Evolutionary conservation across 345 rosid genomes (phyloP).

Genomic region (Cardiospermum halicacabum): DNA sequence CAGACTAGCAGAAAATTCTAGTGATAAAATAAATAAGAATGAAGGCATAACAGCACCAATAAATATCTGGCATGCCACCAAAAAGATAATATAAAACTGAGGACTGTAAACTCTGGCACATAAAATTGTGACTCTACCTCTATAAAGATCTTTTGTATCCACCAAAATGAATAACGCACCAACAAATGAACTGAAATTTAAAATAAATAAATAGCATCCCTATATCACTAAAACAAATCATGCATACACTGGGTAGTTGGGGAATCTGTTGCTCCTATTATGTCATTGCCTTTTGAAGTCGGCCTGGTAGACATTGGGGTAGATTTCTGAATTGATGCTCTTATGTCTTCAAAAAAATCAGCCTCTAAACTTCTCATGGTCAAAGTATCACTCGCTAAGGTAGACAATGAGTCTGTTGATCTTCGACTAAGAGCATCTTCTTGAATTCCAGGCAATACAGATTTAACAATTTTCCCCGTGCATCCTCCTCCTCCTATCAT

Average conservation of each 20-base stretch:
- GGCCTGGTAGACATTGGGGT: constrained; percentile 23
- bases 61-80: not conserved
- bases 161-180: not conserved
- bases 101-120: not conserved
- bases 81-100: not conserved
- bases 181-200: not conserved
- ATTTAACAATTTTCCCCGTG: constrained; percentile 33
- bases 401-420: constrained; percentile 78
- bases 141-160: not conserved
- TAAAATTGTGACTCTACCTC: not conserved
- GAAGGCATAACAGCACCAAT: not conserved
- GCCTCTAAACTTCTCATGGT: constrained; percentile 41
- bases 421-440: constrained; percentile 46
- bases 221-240: constrained; percentile 4
- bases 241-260: constrained; percentile 44
- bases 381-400: constrained; percentile 62
- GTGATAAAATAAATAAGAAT: not conserved
- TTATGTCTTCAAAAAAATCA: constrained; percentile 65
- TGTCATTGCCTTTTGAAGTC: constrained; percentile 29
- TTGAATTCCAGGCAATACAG: constrained; percentile 48
- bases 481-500: constrained; percentile 60
- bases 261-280: constrained; percentile 22
- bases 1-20: not conserved
- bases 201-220: constrained; percentile 1
- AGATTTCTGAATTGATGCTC: constrained; percentile 76